Conservation (phyloP, 2,329 filamentous ascomycete genomes). For the Curvularia eragrostidis region DNA sequence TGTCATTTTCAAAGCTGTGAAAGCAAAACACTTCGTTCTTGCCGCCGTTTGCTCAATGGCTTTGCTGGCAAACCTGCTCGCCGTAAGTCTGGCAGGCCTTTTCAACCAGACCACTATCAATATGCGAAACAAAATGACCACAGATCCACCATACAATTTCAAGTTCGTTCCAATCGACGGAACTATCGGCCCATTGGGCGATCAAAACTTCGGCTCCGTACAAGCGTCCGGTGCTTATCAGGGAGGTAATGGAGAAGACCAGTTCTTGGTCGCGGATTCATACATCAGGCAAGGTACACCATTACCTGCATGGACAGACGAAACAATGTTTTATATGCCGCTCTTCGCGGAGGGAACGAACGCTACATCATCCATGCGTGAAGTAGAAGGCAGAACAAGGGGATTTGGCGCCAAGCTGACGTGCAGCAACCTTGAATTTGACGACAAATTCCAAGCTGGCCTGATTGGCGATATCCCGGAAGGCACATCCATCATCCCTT, state of each 20-base stretch:
- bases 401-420: constrained; percentile 38
- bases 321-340: constrained; percentile 57
- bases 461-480: not conserved
- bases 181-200: constrained; percentile 18
- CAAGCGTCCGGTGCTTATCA: constrained; percentile 33
- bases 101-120: constrained; percentile 52
- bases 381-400: constrained; percentile 35
- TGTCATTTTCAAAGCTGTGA: constrained; percentile 54
- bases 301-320: constrained; percentile 60
- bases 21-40: constrained; percentile 56
- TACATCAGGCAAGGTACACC: constrained; percentile 55
- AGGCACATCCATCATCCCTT: too few species aligned
- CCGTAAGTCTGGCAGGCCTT: constrained; percentile 60
- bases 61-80: constrained; percentile 60
- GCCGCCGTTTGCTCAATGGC: constrained; percentile 57
- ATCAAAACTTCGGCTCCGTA: not conserved
- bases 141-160: constrained; percentile 21
- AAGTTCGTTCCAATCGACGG: constrained; percentile 40
- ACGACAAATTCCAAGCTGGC: not conserved
- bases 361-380: not conserved
- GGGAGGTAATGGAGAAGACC: constrained; percentile 42
- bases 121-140: constrained; percentile 13
- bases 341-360: constrained; percentile 33
- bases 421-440: not conserved
- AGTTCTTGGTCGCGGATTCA: constrained; percentile 54